Base-by-base conservation (phyloP, 108 stramenopile genomes). In the Fistulifera solaris region DNA sequence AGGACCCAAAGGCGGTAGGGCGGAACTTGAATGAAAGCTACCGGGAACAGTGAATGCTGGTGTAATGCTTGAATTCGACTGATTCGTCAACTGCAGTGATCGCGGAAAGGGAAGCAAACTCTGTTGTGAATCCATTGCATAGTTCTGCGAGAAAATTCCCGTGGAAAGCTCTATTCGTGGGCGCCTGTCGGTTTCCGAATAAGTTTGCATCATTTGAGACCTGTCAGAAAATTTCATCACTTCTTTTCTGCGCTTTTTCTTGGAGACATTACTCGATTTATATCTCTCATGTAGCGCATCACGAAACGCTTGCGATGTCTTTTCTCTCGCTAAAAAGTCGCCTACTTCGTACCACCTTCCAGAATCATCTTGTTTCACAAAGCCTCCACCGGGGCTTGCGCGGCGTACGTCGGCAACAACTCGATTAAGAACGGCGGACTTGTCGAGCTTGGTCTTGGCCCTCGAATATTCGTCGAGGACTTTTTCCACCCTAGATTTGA, bases 271-370 rank as follows among this genome's bases (percentile, higher is more conserved):
- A 27, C 66, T 67, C 1, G 59, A 54, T 35, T 41, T 31, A 38
- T 67, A 59, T 21, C 27, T 17, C 0, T 63, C 46, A 24, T 60
- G 51, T 16, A 67, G 41, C 24, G 40, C 59, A 47, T 67, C 66
- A 12, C 66, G 66, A 35, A 67, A 58, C 4, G 66, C 52, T 54
- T 67, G 66, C 2, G 61, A 63, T 22, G 60, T 60, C 25, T 67
- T 67, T 25, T 67, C 66, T 22, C 59, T 26, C 48, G 67, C 67
- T n/a, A 68, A 28, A n/a, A 52, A 47, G 41, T 62, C 67, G 4
- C 67, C 61, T 5, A 68, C 67, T 56, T 68, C 67, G 5, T 50
- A 50, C 67, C 67, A 68, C 1, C 46, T 28, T 5, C 61, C 67
- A 27, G 60, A 46, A 1, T 48, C 24, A 1, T 25, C 42, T 18